phyloP scores from a whole-genome alignment of 2,329 filamentous ascomycete species.

The Talaromyces atroroseus region DNA sequence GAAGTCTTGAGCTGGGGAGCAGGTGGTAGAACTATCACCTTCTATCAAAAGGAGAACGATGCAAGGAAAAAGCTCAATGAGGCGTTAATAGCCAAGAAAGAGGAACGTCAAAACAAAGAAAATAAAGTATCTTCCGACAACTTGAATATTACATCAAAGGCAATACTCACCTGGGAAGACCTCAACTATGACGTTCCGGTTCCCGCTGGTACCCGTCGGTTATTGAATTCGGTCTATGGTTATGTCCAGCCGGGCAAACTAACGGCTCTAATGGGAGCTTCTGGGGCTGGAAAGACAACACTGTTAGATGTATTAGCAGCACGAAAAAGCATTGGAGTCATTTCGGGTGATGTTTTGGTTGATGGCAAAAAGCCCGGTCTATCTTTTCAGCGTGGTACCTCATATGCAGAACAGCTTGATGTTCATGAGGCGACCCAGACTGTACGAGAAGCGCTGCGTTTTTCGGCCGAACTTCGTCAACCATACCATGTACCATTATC shows the following conservation, averaged over 20 bases:
- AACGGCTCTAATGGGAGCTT: conserved; percentile 49
- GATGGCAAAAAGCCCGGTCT: conserved; percentile 55
- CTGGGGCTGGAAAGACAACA: conserved; percentile 78
- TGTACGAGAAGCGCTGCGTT: conserved; percentile 61
- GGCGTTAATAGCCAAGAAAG: conserved; percentile 9
- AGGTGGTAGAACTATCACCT: conserved; percentile 29
- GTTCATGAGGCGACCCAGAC: conserved; percentile 58
- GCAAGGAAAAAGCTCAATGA: conserved; percentile 14
- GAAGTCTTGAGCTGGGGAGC: conserved; percentile 32
- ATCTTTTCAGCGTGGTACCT: conserved; percentile 59
- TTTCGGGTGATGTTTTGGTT: conserved; percentile 58
- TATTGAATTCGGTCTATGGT: conserved; percentile 45
- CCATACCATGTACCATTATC: conserved; percentile 52
- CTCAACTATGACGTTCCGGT: conserved; percentile 48
- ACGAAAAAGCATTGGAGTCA: conserved; percentile 60
- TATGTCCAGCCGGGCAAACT: conserved; percentile 47
- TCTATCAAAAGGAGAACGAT: conserved; percentile 23
- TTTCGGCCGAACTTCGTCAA: conserved; percentile 60
- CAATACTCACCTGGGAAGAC: conserved; percentile 51
- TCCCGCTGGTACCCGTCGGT: conserved; percentile 39
- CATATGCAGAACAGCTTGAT: conserved; percentile 62
- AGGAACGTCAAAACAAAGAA: conserved; percentile 14
- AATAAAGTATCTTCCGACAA: conserved; percentile 36
- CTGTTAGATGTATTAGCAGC: conserved; percentile 69
- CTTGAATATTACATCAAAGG: conserved; percentile 50